Conservation (phyloP, 208 protist species). For the Acanthamoeba royreba region DNA sequence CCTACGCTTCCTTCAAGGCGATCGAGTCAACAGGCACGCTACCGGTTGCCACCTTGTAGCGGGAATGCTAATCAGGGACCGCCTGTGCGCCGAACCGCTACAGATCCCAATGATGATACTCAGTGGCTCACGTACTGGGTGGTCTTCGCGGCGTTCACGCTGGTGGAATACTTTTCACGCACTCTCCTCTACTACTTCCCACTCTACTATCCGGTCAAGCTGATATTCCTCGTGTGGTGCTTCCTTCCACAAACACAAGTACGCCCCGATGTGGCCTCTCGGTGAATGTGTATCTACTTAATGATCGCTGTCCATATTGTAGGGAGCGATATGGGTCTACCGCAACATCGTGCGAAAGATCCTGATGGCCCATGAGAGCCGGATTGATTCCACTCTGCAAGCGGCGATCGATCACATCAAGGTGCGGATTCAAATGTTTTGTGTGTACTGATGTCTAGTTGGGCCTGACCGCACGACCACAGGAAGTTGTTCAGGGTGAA, state of each 20-base stretch:
- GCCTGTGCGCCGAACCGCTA: neutral
- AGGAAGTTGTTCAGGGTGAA: neutral
- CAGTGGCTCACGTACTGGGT: conserved; percentile 70
- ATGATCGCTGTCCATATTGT: neutral
- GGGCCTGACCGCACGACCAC: neutral
- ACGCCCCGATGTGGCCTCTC: neutral
- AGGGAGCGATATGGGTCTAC: neutral
- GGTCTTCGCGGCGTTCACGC: conserved; percentile 54
- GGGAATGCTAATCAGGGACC: too few relatives aligned
- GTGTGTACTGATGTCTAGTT: too few relatives aligned
- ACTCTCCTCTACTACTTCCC: conserved; percentile 51
- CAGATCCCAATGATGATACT: conserved; percentile 45
- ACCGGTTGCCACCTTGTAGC: too few relatives aligned
- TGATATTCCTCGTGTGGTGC: conserved; percentile 39
- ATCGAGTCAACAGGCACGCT: conserved; percentile 46
- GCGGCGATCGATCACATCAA: neutral
- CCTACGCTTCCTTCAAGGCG: conserved; percentile 64
- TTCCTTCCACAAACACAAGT: conserved; percentile 34
- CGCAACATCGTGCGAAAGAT: neutral
- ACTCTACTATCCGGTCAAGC: conserved; percentile 61
- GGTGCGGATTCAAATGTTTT: neutral
- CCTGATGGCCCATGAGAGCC: neutral
- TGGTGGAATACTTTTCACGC: conserved; percentile 48
- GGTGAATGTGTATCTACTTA: neutral
- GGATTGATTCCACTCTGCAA: neutral